A percentile compares a stretch with the other conserved stretches of the same genome.
These are phyloP conservation scores for Eimeria acervulina DNA, from an alignment of 169 alveolate species.

Conservation along the genomic window DNA sequence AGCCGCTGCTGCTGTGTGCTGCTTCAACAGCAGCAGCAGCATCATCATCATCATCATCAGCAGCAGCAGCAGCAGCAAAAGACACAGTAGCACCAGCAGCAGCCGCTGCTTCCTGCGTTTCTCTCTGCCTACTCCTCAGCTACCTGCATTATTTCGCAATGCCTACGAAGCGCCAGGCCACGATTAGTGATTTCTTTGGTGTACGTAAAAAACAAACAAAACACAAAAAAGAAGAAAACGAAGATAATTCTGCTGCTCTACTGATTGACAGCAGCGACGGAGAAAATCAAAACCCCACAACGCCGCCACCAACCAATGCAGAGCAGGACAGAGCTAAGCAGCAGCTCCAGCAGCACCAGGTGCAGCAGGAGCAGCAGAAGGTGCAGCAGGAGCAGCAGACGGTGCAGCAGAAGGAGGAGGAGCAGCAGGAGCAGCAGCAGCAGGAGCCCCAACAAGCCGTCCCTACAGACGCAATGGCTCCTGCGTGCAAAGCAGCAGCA, in stretches of 20 bases:
- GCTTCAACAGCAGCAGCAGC: no score
- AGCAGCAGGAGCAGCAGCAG: background rate
- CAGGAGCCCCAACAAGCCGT: background rate
- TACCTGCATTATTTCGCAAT: background rate
- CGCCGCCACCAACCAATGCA: background rate
- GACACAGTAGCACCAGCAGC: no score
- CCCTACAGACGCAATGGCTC: background rate
- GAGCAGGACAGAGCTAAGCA: background rate
- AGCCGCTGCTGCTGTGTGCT: no score
- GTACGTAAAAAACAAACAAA: background rate
- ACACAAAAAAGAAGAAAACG: background rate
- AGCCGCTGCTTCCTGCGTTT: background rate
- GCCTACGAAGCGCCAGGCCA: background rate
- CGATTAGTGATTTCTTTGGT: slow-evolving; percentile 32
- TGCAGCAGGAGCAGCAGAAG: background rate
- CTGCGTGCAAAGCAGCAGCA: no score
- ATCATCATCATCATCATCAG: no score
- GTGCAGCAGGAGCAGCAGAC: background rate
- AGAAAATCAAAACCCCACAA: slow-evolving; percentile 18
- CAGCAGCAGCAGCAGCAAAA: no score
- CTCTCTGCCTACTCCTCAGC: no score
- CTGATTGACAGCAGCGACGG: slow-evolving; percentile 20
- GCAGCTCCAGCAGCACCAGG: no score
- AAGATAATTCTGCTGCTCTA: background rate
- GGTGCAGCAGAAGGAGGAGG: background rate